These are phyloP conservation scores for Erodium moschatum DNA, from an alignment of 441 rosid genomes.

Conservation along the genomic window DNA sequence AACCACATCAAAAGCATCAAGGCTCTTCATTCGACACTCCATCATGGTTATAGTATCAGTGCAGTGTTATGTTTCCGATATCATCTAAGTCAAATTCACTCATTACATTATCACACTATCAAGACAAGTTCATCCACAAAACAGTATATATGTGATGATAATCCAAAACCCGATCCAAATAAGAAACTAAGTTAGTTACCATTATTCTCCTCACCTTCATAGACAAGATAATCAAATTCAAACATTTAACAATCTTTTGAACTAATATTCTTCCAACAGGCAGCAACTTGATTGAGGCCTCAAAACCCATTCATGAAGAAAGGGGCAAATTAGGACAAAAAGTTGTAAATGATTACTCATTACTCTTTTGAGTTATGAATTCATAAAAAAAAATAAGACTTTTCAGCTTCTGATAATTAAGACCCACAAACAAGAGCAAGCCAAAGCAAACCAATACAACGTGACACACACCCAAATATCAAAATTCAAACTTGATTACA, in stretches of 20 bases:
- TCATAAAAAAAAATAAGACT: neutral
- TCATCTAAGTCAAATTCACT: no score
- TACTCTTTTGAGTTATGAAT: no score
- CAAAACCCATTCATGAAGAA: neutral
- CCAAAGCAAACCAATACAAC: neutral
- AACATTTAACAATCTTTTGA: neutral
- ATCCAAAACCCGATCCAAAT: neutral
- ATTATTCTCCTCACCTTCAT: neutral
- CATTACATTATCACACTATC: neutral
- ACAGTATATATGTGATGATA: neutral
- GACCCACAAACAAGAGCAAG: neutral
- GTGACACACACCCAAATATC: neutral
- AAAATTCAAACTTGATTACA: neutral
- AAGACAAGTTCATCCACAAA: neutral
- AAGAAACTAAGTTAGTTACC: neutral
- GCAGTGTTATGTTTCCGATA: neutral
- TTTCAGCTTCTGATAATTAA: neutral
- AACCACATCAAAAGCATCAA: conserved; percentile 8
- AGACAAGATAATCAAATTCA: neutral
- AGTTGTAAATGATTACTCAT: no score
- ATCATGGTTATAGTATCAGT: neutral
- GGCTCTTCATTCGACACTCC: neutral
- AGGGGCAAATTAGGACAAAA: neutral
- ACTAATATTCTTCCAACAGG: no score
- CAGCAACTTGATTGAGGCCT: neutral